These are phyloP conservation scores for Colletotrichum plurivorum DNA, from an alignment of 2,329 filamentous ascomycete genomes.

Conservation along the genomic window DNA sequence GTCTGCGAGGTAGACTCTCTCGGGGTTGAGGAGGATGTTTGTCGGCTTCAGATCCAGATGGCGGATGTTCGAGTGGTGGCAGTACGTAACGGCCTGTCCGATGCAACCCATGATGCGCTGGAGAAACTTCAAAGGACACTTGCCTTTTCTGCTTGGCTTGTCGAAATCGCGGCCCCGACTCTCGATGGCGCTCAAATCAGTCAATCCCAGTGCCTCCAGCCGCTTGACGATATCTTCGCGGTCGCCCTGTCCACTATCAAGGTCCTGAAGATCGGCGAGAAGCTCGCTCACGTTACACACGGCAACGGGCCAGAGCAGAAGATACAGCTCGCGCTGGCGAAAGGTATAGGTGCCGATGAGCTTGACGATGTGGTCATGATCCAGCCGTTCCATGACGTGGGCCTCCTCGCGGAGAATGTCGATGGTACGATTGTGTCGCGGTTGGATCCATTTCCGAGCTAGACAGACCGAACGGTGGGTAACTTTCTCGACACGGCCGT, in stretches of 20 bases:
- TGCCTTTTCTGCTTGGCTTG: slow-evolving; percentile 23
- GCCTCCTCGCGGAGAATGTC: slow-evolving; percentile 61
- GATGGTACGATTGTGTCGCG: slow-evolving; percentile 53
- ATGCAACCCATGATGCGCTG: slow-evolving; percentile 61
- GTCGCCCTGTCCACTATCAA: slow-evolving; percentile 55
- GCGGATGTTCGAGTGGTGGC: slow-evolving; percentile 58
- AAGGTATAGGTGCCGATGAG: slow-evolving; percentile 62
- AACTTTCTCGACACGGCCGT: slow-evolving; percentile 61
- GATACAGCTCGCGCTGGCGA: slow-evolving; percentile 56
- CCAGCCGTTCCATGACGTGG: slow-evolving; percentile 62
- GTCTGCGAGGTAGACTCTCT: slow-evolving; percentile 62
- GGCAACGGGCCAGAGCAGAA: slow-evolving; percentile 64
- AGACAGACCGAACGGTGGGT: slow-evolving; percentile 57
- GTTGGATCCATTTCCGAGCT: slow-evolving; percentile 60
- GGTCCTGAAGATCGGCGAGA: slow-evolving; percentile 58
- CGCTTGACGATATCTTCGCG: slow-evolving; percentile 57
- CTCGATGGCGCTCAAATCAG: slow-evolving; percentile 54
- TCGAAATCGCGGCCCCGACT: slow-evolving; percentile 39
- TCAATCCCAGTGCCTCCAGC: slow-evolving; percentile 55
- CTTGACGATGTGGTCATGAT: slow-evolving; percentile 63
- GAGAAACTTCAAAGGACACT: slow-evolving; percentile 58
- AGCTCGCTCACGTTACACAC: slow-evolving; percentile 60
- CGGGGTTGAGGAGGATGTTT: slow-evolving; percentile 61
- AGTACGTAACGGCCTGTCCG: slow-evolving; percentile 58
- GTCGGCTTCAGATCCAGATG: slow-evolving; percentile 64